Base-by-base conservation (phyloP, 2,329 filamentous ascomycete genomes). In the Pseudopithomyces maydicus region DNA sequence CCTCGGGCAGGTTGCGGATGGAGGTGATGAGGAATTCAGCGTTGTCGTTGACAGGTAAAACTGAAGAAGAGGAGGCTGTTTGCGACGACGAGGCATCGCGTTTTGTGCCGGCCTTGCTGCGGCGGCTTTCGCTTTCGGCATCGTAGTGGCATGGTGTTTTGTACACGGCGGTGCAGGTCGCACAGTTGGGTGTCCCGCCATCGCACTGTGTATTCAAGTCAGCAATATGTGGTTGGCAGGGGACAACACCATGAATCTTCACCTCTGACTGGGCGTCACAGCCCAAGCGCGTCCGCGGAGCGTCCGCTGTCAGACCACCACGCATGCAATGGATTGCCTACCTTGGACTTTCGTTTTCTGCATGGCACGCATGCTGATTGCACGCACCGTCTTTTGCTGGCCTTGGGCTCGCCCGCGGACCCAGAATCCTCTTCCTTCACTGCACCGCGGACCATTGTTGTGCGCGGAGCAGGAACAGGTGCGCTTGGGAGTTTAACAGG, bases 121-220 rank as follows among this genome's bases (percentile, higher is more conserved):
- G 77, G 35, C 79, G 72, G 58, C 77, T 78, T 59, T 82, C 80
- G 61, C 74, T 79, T 58, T 82, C 80, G 19, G 74, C 72, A 61
- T 83, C 81, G 68, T 83, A 84, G 59, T 62, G 69, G 68, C 82
- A 84, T 41, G 80, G 74, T 11, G 80, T 82, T 51, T 77, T 74
- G 67, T 83, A 84, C 10, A 84, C 80, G 19, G 80, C 79, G 8
- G 73, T 76, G 61, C 82, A 84, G 11, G 81, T 82, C 20, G 80
- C 80, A 68, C 82, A 84, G 6, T 77, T 68, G 33, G 81, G 81
- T 12, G 75, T 69, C 32, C 74, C 71, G 35, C 81, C 81, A 68
- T 84, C 81, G 65, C 82, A 84, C 80, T 83, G 41, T 26, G 46
- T 23, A n/a, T 36, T 26, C 29, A 19, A 42, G 64, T 68, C 49